Evolutionary conservation across 768 basidiomycete species (phyloP).

Genomic region (Trametes villosa): DNA sequence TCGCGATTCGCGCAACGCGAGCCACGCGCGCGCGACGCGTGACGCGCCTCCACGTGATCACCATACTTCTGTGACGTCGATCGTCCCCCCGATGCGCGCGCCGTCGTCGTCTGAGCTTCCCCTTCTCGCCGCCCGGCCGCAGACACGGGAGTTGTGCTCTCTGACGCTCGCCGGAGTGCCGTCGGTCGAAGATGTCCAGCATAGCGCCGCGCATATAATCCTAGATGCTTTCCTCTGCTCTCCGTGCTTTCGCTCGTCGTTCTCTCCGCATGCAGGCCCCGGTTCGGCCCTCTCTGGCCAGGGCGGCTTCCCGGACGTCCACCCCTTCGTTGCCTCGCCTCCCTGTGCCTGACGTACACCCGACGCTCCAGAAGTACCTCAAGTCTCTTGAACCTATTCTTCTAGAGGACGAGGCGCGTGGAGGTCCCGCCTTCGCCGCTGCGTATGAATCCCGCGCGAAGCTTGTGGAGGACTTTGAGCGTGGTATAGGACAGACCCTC

Average conservation of each 20-base stretch:
- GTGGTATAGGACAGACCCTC: constrained; percentile 65
- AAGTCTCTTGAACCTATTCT: constrained; percentile 79
- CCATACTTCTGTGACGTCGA: constrained; percentile 66
- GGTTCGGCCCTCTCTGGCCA: background rate
- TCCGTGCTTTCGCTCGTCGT: background rate
- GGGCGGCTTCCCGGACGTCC: constrained; percentile 7
- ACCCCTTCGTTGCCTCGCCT: constrained; percentile 59
- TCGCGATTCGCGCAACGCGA: constrained; percentile 81
- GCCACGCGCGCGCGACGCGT: constrained; percentile 49
- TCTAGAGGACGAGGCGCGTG: constrained; percentile 69
- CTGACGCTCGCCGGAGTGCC: background rate
- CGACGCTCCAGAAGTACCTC: constrained; percentile 79
- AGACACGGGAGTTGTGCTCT: too few species aligned
- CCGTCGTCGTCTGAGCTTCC: too few species aligned
- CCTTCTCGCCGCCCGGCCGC: too few species aligned
- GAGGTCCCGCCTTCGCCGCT: constrained; percentile 52
- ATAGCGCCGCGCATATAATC: too few species aligned
- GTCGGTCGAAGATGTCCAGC: too few species aligned
- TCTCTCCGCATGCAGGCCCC: constrained; percentile 10
- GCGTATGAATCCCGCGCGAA: constrained; percentile 59
- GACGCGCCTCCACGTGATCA: constrained; percentile 58
- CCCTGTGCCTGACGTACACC: constrained; percentile 79
- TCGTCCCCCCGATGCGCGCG: too few species aligned
- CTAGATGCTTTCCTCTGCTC: constrained; percentile 1
- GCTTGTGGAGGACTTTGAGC: constrained; percentile 71